phyloP scores from a whole-genome alignment of 208 protist genomes.

The Acanthamoeba triangularis region DNA sequence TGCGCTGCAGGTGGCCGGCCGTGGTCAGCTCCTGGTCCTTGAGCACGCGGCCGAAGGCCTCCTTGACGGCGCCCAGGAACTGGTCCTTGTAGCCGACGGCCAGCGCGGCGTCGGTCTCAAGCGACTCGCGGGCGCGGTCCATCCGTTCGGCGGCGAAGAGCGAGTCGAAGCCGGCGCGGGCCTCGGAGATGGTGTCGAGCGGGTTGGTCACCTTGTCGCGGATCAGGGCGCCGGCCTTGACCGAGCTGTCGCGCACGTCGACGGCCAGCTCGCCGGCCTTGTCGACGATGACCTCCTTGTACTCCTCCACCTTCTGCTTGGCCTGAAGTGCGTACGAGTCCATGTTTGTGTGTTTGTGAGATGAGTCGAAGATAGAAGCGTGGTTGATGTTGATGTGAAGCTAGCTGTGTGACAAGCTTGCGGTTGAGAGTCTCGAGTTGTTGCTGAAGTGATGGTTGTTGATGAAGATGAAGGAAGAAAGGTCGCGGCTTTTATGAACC shows the following conservation, averaged over 20 bases:
- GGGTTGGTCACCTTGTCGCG: background rate
- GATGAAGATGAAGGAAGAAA: background rate
- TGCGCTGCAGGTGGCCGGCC: background rate
- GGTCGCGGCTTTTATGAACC: background rate
- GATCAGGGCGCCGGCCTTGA: background rate
- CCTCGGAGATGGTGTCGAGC: background rate
- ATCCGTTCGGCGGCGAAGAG: background rate
- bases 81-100: slow-evolving; percentile 38
- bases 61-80: slow-evolving; percentile 20
- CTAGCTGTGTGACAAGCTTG: too few relatives aligned
- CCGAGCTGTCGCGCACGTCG: background rate
- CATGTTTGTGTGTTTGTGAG: background rate
- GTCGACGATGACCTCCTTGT: background rate
- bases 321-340: background rate
- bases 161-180: background rate
- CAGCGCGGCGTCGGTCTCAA: slow-evolving; percentile 18
- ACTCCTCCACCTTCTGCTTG: slow-evolving; percentile 16
- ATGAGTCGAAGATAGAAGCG: background rate
- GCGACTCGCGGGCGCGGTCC: background rate
- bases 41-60: slow-evolving; percentile 11
- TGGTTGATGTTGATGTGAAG: too few relatives aligned
- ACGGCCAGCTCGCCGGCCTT: background rate
- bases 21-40: background rate
- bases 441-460: background rate
- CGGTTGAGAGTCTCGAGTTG: too few relatives aligned